phyloP scores from a whole-genome alignment of 2,329 filamentous ascomycete species.

The Epichloe gansuensis region DNA sequence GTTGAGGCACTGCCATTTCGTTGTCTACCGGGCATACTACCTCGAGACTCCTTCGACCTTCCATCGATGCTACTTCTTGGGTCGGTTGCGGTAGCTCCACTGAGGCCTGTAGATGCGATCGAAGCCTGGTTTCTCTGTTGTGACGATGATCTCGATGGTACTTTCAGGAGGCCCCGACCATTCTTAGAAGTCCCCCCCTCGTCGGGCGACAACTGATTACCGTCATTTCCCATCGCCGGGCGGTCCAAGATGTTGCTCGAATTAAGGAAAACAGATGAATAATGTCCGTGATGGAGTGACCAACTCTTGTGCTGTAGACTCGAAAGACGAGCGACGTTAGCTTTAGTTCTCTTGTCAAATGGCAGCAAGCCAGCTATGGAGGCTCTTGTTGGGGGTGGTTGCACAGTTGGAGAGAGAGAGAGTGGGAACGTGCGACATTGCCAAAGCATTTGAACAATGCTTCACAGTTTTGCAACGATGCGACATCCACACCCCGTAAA shows the following conservation, averaged over 20 bases:
- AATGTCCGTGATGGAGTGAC: conserved; percentile 8
- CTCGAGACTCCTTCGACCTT: conserved; percentile 52
- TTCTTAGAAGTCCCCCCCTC: conserved; percentile 33
- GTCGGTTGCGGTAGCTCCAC: conserved; percentile 46
- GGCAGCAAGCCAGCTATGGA: not conserved
- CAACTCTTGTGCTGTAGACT: not conserved
- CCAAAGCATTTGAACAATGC: not conserved
- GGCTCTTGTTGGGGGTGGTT: not conserved
- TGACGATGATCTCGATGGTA: conserved; percentile 50
- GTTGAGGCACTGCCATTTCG: conserved; percentile 57
- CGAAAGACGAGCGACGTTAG: not conserved
- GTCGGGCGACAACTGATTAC: conserved; percentile 27
- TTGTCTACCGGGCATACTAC: conserved; percentile 48
- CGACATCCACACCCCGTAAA: not conserved
- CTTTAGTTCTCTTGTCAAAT: not conserved
- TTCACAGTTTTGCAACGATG: not conserved
- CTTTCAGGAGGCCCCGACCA: conserved; percentile 39
- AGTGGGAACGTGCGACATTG: not conserved
- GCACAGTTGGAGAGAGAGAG: not conserved
- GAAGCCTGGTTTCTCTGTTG: conserved; percentile 45
- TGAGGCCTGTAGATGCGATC: conserved; percentile 45
- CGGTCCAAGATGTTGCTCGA: conserved; percentile 21
- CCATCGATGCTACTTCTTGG: conserved; percentile 49
- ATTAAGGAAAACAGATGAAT: not conserved
- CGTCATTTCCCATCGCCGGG: conserved; percentile 30